phyloP scores from a whole-genome alignment of 108 stramenopile genomes.

The Ochromonas danica region DNA sequence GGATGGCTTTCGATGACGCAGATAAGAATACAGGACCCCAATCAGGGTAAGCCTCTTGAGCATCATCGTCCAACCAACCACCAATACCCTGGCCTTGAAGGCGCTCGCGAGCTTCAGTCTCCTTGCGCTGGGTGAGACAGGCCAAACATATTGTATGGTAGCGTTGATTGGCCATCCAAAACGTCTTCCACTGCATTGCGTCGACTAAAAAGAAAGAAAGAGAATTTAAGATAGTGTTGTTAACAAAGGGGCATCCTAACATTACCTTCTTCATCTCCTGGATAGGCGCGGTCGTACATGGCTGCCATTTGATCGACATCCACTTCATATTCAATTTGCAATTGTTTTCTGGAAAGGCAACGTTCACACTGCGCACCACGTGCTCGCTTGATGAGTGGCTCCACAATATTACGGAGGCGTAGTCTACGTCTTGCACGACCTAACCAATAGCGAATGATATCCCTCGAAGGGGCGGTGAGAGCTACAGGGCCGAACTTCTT shows the following conservation, averaged over 20 bases:
- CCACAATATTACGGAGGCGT: constrained; percentile 52
- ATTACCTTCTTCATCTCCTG: constrained; percentile 3
- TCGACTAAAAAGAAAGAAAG: not conserved
- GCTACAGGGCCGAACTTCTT: constrained; percentile 65
- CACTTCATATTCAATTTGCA: constrained; percentile 61
- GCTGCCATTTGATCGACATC: constrained; percentile 25
- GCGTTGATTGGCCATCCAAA: constrained; percentile 63
- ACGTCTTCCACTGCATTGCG: constrained; percentile 66
- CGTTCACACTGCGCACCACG: constrained; percentile 67
- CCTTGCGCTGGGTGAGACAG: constrained; percentile 50
- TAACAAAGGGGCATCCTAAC: not conserved
- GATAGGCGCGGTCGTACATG: constrained; percentile 25
- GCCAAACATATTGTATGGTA: constrained; percentile 63
- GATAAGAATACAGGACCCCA: constrained; percentile 56
- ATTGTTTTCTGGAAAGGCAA: constrained; percentile 65
- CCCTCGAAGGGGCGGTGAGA: constrained; percentile 59
- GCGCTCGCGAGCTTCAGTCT: constrained; percentile 33
- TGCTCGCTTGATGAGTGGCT: constrained; percentile 56
- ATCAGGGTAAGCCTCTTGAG: constrained; percentile 39
- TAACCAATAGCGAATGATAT: constrained; percentile 55
- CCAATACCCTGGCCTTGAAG: not conserved
- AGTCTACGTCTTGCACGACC: constrained; percentile 56
- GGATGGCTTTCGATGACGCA: constrained; percentile 56
- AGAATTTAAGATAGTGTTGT: not conserved
- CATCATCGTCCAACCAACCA: constrained; percentile 38